These are phyloP conservation scores for Chrysanthemum lavandulifolium DNA, from an alignment of 129 eudicot species.

Conservation along the genomic window DNA sequence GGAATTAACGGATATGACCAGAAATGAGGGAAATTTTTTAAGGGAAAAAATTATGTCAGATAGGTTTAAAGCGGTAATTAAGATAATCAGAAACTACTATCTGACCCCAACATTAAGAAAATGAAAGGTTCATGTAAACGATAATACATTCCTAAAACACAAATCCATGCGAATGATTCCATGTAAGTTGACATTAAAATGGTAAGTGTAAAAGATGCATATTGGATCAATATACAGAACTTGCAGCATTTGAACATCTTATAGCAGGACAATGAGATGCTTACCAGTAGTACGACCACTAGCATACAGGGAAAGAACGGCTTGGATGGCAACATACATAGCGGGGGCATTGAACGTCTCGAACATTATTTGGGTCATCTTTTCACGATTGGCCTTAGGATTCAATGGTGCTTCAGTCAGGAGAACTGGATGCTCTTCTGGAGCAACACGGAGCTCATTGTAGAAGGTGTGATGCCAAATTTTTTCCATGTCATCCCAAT, in stretches of 20 bases:
- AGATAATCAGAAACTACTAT: no score
- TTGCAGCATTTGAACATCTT: neutral
- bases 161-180: neutral
- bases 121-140: no score
- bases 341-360: conserved; percentile 80
- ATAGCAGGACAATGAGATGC: conserved; percentile 17
- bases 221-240: neutral
- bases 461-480: conserved; percentile 89
- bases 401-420: conserved; percentile 79
- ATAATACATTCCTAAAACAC: no score
- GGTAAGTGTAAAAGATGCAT: neutral
- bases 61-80: no score
- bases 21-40: no score
- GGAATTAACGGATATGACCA: neutral
- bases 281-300: conserved; percentile 87
- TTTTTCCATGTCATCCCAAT: conserved; percentile 89
- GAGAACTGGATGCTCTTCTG: conserved; percentile 75
- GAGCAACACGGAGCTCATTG: conserved; percentile 86
- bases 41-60: no score
- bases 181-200: neutral
- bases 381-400: conserved; percentile 85
- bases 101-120: no score
- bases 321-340: conserved; percentile 80
- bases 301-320: conserved; percentile 77
- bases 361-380: conserved; percentile 85